Evolutionary conservation across 2,329 filamentous ascomycete species (phyloP).

Genomic region (Blumeriella jaapii): DNA sequence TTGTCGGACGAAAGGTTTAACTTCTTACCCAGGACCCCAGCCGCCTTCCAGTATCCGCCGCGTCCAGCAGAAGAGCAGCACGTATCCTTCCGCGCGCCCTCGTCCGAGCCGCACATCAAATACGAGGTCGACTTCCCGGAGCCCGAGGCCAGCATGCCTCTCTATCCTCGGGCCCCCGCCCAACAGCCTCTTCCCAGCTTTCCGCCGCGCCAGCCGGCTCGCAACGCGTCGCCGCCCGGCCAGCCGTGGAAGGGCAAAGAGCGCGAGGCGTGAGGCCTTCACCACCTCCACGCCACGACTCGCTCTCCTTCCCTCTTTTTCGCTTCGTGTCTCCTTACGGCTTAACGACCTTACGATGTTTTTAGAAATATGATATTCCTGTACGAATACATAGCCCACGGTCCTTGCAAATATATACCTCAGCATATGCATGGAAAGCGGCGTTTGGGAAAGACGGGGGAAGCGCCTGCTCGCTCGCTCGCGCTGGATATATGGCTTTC

Average conservation of each 20-base stretch:
- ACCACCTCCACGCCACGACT: constrained; percentile 13
- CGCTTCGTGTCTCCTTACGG: constrained; percentile 17
- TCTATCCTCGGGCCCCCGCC: too few relatives aligned
- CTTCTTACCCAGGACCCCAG: constrained; percentile 26
- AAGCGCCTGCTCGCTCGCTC: too few relatives aligned
- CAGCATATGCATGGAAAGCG: constrained; percentile 22
- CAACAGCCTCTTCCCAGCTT: constrained; percentile 19
- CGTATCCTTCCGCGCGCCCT: too few relatives aligned
- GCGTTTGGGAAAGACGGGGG: constrained; percentile 13
- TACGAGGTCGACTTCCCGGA: constrained; percentile 18
- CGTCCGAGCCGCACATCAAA: too few relatives aligned
- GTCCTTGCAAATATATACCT: constrained; percentile 21
- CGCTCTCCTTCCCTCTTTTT: constrained; percentile 19
- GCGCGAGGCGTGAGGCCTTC: constrained; percentile 23
- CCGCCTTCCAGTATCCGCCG: constrained; percentile 21
- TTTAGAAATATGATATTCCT: constrained; percentile 24
- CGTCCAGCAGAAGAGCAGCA: constrained; percentile 12
- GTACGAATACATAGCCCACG: constrained; percentile 26
- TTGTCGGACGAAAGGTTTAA: constrained; percentile 26
- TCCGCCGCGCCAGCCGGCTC: constrained; percentile 20
- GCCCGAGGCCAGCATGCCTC: constrained; percentile 9
- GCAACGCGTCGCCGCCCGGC: constrained; percentile 18
- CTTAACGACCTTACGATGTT: constrained; percentile 22
- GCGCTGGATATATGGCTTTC: too few relatives aligned
- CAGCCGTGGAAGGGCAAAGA: constrained; percentile 25